Conservation (phyloP, 345 rosid species). For the Ricinus communis region DNA sequence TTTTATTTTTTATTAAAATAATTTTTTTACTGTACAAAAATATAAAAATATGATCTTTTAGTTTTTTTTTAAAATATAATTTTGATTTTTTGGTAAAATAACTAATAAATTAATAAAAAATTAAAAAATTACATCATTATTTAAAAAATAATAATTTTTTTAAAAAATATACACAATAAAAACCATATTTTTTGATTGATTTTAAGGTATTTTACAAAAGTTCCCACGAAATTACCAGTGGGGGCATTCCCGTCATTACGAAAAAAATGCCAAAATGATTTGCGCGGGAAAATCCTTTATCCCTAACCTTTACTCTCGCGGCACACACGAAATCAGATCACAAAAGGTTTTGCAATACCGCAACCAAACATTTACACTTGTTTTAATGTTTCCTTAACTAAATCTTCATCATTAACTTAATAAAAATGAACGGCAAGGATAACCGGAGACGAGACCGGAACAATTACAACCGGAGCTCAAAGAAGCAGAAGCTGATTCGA, state of each 20-base stretch:
- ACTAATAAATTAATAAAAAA: too few species aligned
- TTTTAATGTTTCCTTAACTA: not conserved
- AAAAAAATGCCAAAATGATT: not conserved
- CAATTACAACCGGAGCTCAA: constrained; percentile 47
- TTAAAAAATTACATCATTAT: too few species aligned
- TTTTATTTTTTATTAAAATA: too few species aligned
- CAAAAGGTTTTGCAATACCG: not conserved
- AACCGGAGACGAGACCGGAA: constrained; percentile 51
- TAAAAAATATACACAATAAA: too few species aligned
- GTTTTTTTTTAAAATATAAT: too few species aligned
- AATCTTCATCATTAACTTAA: too few species aligned
- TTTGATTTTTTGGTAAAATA: too few species aligned
- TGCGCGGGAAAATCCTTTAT: constrained; percentile 15
- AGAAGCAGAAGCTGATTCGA: constrained; percentile 64
- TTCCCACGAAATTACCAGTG: not conserved
- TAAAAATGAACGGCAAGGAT: constrained; percentile 38
- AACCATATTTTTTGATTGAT: too few species aligned
- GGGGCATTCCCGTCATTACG: not conserved
- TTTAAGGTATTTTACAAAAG: too few species aligned
- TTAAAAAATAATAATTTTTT: too few species aligned
- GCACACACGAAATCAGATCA: not conserved
- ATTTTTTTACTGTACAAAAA: too few species aligned
- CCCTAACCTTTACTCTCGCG: not conserved
- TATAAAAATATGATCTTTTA: too few species aligned
- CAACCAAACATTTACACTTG: not conserved